These are phyloP conservation scores for Euphorbia peplus DNA, from an alignment of 345 rosid species.

Conservation along the genomic window DNA sequence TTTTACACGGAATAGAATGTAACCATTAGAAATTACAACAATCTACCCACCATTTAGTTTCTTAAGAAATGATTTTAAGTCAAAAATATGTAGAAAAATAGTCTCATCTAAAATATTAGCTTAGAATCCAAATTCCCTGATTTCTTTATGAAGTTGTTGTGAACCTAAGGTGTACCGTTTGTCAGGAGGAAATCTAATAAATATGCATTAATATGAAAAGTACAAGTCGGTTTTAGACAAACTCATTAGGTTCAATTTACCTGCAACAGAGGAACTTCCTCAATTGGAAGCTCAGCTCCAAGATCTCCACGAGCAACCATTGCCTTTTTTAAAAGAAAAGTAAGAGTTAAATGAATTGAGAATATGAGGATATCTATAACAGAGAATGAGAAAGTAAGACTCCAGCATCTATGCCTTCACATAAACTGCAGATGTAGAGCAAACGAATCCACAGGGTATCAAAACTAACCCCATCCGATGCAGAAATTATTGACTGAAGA, in stretches of 20 bases:
- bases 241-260: constrained; percentile 31
- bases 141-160: neutral
- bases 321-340: constrained; percentile 45
- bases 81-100: neutral
- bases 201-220: neutral
- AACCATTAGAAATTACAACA: neutral
- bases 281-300: constrained; percentile 99
- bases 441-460: neutral
- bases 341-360: constrained; percentile 2
- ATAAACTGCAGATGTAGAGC: neutral
- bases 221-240: neutral
- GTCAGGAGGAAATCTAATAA: neutral
- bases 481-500: constrained; percentile 80
- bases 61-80: neutral
- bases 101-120: neutral
- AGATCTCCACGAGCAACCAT: constrained; percentile 99
- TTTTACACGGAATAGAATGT: neutral
- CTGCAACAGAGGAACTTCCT: constrained; percentile 94
- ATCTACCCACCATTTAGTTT: neutral
- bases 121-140: neutral
- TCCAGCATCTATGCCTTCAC: neutral
- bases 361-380: neutral
- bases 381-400: neutral
- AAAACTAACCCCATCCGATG: constrained; percentile 91
- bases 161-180: neutral